Percentiles rank a stretch among this genome's conserved stretches.
phyloP scores from a whole-genome alignment of 2,329 filamentous ascomycete genomes.

The Penicillium griseofulvum region DNA sequence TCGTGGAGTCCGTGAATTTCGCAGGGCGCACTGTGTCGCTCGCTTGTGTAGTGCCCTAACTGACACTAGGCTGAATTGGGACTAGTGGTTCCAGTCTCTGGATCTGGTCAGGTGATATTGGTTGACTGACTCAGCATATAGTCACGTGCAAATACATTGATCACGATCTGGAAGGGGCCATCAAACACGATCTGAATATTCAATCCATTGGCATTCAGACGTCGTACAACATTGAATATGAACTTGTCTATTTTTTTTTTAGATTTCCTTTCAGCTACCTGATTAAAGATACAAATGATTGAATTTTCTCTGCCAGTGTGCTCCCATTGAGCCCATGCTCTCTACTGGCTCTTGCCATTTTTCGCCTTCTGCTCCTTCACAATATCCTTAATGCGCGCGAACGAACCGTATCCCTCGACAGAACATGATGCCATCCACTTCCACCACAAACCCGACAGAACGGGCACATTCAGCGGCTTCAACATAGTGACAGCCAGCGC shows the following conservation, averaged over 20 bases:
- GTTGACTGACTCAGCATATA: slow-evolving; percentile 11
- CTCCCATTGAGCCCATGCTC: neutral
- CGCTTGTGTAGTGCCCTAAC: slow-evolving; percentile 46
- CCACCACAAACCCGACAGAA: slow-evolving; percentile 52
- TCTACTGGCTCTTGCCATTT: slow-evolving; percentile 26
- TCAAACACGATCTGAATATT: neutral
- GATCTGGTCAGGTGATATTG: slow-evolving; percentile 22
- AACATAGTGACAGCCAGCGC: slow-evolving; percentile 48
- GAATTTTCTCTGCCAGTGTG: neutral
- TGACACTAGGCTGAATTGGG: slow-evolving; percentile 30
- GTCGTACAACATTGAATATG: neutral
- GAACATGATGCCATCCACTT: slow-evolving; percentile 53
- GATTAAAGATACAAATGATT: neutral
- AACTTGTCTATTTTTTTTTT: neutral
- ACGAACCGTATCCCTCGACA: slow-evolving; percentile 53
- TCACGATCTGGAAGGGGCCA: neutral
- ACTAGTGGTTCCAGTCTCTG: slow-evolving; percentile 16
- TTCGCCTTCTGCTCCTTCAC: slow-evolving; percentile 42
- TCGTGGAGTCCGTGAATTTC: slow-evolving; percentile 45
- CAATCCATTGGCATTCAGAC: neutral
- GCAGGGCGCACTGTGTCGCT: slow-evolving; percentile 41
- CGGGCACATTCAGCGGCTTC: slow-evolving; percentile 52
- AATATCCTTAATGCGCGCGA: slow-evolving; percentile 47
- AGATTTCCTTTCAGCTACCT: neutral
- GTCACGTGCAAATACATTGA: neutral